phyloP scores from a whole-genome alignment of 306 rosid genomes.

The Rubus idaeus region DNA sequence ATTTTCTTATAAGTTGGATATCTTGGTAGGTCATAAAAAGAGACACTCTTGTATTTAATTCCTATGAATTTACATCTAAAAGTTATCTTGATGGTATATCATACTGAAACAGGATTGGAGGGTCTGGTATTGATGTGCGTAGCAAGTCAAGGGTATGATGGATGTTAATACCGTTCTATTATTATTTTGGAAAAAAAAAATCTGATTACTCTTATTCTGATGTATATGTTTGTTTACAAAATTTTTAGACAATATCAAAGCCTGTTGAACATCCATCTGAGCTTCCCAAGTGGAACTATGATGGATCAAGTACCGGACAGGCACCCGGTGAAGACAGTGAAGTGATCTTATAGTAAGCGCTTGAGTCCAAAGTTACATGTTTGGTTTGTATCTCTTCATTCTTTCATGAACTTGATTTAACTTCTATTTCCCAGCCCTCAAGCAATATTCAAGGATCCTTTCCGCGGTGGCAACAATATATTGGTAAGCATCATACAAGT shows the following conservation, averaged over 20 bases:
- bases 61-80: constrained; percentile 19
- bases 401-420: constrained; percentile 25
- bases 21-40: neutral
- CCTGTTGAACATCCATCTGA: constrained; percentile 95
- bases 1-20: neutral
- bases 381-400: constrained; percentile 4
- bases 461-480: constrained; percentile 96
- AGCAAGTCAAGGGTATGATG: constrained; percentile 88
- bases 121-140: constrained; percentile 90
- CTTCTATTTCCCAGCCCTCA: constrained; percentile 65
- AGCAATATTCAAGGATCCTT: constrained; percentile 93
- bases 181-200: neutral
- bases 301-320: constrained; percentile 99
- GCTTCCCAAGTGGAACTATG: constrained; percentile 98
- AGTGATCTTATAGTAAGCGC: constrained; percentile 95
- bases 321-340: constrained; percentile 99
- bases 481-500: constrained; percentile 58
- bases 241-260: constrained; percentile 73
- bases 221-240: constrained; percentile 15
- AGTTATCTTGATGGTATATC: constrained; percentile 6
- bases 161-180: neutral
- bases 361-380: constrained; percentile 15
- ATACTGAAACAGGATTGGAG: constrained; percentile 77
- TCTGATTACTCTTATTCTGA: constrained; percentile 22
- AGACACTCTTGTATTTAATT: neutral